phyloP scores from a whole-genome alignment of 139 green algal species.

The Picochlorum sp. region DNA sequence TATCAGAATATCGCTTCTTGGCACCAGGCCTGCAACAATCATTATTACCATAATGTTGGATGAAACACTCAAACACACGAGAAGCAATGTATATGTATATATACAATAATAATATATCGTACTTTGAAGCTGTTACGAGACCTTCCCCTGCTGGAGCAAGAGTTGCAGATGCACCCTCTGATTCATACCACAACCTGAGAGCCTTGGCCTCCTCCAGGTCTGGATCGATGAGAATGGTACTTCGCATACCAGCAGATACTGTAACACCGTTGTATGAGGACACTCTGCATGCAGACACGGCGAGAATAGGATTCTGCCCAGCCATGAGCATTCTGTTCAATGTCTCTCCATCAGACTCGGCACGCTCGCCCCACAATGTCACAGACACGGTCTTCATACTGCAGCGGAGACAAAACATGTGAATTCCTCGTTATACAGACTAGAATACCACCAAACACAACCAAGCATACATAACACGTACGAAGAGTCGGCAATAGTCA shows the following conservation, averaged over 20 bases:
- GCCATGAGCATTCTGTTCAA: conserved; percentile 38
- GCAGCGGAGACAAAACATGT: not conserved
- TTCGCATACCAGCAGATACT: conserved; percentile 39
- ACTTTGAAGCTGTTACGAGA: conserved; percentile 20
- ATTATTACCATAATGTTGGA: conserved; percentile 5
- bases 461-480: too few relatives aligned
- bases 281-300: conserved; percentile 45
- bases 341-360: conserved; percentile 18
- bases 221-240: conserved; percentile 46
- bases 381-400: conserved; percentile 59
- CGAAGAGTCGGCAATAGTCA: conserved; percentile 57
- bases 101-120: not conserved
- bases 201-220: conserved; percentile 27
- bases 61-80: conserved; percentile 17
- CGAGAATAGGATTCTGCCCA: conserved; percentile 17
- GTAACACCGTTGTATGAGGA: conserved; percentile 64
- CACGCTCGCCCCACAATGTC: conserved; percentile 63
- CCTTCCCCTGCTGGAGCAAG: conserved; percentile 47
- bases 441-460: too few relatives aligned
- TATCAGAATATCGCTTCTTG: not conserved
- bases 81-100: not conserved
- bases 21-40: conserved; percentile 2
- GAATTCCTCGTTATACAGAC: too few relatives aligned
- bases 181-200: conserved; percentile 53
- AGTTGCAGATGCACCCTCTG: conserved; percentile 26